Percentiles rank a stretch among this genome's conserved stretches.
Evolutionary conservation across 495 filamentous ascomycete genomes (phyloP).

Genomic region (Trichoderma asperelloides): DNA sequence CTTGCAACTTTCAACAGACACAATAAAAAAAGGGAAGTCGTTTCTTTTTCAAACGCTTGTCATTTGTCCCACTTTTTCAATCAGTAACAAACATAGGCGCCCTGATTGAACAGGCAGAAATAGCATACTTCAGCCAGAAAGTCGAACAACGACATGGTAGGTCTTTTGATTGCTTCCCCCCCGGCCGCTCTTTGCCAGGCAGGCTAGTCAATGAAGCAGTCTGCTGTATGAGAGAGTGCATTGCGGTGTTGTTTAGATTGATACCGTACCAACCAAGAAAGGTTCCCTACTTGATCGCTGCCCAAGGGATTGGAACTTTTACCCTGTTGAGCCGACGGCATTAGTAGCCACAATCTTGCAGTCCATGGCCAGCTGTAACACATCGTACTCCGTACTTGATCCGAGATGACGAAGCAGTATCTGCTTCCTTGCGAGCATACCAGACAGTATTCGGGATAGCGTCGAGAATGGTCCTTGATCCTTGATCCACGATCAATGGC

Average conservation of each 20-base stretch:
- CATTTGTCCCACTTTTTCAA: no score
- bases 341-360: neutral
- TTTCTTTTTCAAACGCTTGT: neutral
- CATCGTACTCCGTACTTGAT: neutral
- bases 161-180: no score
- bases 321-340: slow-evolving; percentile 4
- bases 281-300: neutral
- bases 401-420: neutral
- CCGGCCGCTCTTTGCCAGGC: no score
- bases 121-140: no score
- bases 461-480: neutral
- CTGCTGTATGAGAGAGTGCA: neutral
- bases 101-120: no score
- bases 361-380: neutral
- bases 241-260: neutral
- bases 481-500: neutral
- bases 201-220: neutral
- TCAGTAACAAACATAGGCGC: no score
- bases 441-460: neutral
- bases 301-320: neutral
- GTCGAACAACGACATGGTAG: no score
- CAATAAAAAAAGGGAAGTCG: neutral
- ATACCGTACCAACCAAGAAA: neutral
- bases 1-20: neutral
- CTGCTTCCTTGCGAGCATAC: neutral